Percentiles rank a stretch among this genome's conserved stretches.
Conservation (phyloP, 768 basidiomycete genomes). For the Neoboletus brunneissimus region DNA sequence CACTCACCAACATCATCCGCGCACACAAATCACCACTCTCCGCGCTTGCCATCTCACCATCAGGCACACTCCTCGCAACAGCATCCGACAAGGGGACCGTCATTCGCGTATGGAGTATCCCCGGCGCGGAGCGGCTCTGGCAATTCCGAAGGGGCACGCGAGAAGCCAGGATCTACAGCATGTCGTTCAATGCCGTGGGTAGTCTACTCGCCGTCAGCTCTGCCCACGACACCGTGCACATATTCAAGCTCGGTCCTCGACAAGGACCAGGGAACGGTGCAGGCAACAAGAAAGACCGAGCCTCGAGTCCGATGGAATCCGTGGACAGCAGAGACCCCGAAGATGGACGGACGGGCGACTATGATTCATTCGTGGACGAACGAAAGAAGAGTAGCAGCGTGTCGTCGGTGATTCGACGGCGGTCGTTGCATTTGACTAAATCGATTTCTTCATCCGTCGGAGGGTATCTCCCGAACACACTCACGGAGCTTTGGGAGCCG, state of each 20-base stretch:
- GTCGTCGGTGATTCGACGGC: slow-evolving; percentile 62
- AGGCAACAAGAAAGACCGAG: slow-evolving; percentile 28
- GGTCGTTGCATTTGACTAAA: slow-evolving; percentile 74
- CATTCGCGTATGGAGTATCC: slow-evolving; percentile 90
- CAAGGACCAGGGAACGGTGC: slow-evolving; percentile 20
- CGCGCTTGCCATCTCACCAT: slow-evolving; percentile 77
- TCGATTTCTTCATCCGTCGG: slow-evolving; percentile 75
- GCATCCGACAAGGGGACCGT: slow-evolving; percentile 95
- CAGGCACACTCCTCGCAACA: slow-evolving; percentile 89
- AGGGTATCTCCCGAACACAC: slow-evolving; percentile 79
- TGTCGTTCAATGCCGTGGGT: slow-evolving; percentile 80
- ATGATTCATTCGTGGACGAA: slow-evolving; percentile 79
- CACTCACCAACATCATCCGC: slow-evolving; percentile 92
- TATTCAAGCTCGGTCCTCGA: slow-evolving; percentile 77
- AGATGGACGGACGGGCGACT: slow-evolving; percentile 63
- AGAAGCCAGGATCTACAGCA: slow-evolving; percentile 80
- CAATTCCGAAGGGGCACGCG: slow-evolving; percentile 92
- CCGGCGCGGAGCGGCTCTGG: slow-evolving; percentile 89
- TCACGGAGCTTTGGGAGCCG: slow-evolving; percentile 98
- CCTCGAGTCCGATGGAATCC: slow-evolving; percentile 62
- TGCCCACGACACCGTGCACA: slow-evolving; percentile 94
- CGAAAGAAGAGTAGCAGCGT: slow-evolving; percentile 60
- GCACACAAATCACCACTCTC: slow-evolving; percentile 96
- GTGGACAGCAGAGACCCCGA: slow-evolving; percentile 61
- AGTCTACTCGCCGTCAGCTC: slow-evolving; percentile 87